These are phyloP conservation scores for Penicillium sp. DNA, from an alignment of 2,329 filamentous ascomycete genomes.

Conservation along the genomic window DNA sequence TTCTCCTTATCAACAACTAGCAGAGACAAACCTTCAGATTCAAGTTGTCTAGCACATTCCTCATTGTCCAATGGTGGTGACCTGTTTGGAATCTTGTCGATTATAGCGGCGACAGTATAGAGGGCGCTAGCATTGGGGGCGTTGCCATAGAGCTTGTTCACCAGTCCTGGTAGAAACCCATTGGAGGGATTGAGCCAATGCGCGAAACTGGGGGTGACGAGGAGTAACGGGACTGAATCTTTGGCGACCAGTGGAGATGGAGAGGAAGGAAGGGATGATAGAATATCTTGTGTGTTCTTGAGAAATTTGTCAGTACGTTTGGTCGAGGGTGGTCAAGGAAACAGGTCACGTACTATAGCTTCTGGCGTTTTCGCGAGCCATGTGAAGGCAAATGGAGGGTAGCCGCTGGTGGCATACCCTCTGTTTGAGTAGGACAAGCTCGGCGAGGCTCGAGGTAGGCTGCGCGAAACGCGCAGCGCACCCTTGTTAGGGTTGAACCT, in stretches of 20 bases:
- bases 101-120: conserved; percentile 37
- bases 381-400: conserved; percentile 30
- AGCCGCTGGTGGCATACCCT: conserved; percentile 20
- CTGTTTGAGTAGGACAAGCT: conserved; percentile 10
- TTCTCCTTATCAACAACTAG: conserved; percentile 28
- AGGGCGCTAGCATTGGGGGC: conserved; percentile 14
- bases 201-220: conserved; percentile 42
- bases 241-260: conserved; percentile 15
- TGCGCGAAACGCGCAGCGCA: conserved; percentile 1
- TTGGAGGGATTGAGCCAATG: conserved; percentile 37
- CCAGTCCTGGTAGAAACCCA: conserved; percentile 33
- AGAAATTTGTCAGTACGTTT: conserved; percentile 7
- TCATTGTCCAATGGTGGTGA: background rate
- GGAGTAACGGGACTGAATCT: conserved; percentile 33
- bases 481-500: background rate
- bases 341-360: conserved; percentile 26
- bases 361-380: conserved; percentile 37
- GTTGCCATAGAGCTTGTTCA: conserved; percentile 29
- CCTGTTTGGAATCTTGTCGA: conserved; percentile 38
- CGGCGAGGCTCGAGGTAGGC: conserved; percentile 5
- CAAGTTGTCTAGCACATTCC: conserved; percentile 7
- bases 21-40: conserved; percentile 39
- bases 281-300: conserved; percentile 34
- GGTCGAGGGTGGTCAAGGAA: background rate
- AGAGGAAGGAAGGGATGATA: conserved; percentile 28